Evolutionary conservation across 441 rosid species (phyloP).

Genomic region (Eruca vesicaria): DNA sequence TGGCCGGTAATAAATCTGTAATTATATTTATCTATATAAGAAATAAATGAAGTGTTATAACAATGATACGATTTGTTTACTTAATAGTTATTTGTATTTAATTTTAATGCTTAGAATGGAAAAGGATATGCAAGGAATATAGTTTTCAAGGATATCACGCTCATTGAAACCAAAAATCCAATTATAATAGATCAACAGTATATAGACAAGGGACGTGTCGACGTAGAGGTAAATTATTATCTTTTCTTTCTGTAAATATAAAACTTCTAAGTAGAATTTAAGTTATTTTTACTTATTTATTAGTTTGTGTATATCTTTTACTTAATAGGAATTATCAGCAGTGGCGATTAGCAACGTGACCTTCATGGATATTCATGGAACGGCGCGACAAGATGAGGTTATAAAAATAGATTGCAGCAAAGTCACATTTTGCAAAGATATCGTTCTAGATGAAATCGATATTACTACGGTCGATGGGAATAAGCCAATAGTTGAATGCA

Average conservation of each 20-base stretch:
- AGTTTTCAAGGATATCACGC: neutral
- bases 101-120: conserved; percentile 2
- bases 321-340: conserved; percentile 13
- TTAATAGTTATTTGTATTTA: neutral
- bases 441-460: conserved; percentile 20
- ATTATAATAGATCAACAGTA: conserved; percentile 24
- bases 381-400: conserved; percentile 20
- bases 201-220: neutral
- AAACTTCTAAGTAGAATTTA: neutral
- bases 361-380: conserved; percentile 32
- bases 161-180: conserved; percentile 12
- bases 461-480: conserved; percentile 33
- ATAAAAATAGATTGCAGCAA: conserved; percentile 38
- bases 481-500: neutral
- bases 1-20: conserved; percentile 18
- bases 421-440: conserved; percentile 30
- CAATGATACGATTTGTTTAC: neutral
- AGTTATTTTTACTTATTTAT: neutral
- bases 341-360: conserved; percentile 39
- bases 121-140: conserved; percentile 29
- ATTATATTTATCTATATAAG: neutral
- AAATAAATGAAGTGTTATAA: neutral
- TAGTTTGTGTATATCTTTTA: neutral
- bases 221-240: conserved; percentile 16
- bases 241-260: neutral